These are phyloP conservation scores for Camillea tinctor DNA, from an alignment of 2,329 filamentous ascomycete species.

Conservation along the genomic window DNA sequence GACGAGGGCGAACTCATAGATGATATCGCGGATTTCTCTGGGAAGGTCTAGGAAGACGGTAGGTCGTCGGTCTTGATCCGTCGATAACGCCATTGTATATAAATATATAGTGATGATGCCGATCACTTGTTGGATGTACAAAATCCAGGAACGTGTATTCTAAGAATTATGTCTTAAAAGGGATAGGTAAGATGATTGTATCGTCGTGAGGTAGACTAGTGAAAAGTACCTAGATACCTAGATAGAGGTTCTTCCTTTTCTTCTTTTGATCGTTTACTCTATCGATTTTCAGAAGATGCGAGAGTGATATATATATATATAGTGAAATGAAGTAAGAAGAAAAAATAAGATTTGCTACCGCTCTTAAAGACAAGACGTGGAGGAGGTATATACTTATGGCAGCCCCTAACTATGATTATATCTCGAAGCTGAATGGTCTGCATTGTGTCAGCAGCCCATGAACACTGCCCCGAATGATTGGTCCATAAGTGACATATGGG, in stretches of 20 bases:
- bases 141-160: background rate
- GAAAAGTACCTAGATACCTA: background rate
- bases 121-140: background rate
- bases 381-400: background rate
- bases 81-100: background rate
- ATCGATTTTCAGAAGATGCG: background rate
- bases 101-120: background rate
- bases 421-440: background rate
- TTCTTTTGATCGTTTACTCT: background rate
- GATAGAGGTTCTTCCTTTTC: background rate
- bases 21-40: background rate
- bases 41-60: background rate
- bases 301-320: background rate
- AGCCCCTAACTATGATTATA: background rate
- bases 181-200: background rate
- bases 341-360: background rate
- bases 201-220: background rate
- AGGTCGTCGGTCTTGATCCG: background rate
- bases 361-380: background rate
- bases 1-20: background rate
- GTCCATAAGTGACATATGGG: background rate
- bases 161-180: background rate
- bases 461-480: background rate
- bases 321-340: too few relatives aligned
- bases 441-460: background rate